A percentile compares a stretch with the other conserved stretches of the same genome.
Evolutionary conservation across 129 eudicot genomes (phyloP).

Genomic region (Ambrosia artemisiifolia): DNA sequence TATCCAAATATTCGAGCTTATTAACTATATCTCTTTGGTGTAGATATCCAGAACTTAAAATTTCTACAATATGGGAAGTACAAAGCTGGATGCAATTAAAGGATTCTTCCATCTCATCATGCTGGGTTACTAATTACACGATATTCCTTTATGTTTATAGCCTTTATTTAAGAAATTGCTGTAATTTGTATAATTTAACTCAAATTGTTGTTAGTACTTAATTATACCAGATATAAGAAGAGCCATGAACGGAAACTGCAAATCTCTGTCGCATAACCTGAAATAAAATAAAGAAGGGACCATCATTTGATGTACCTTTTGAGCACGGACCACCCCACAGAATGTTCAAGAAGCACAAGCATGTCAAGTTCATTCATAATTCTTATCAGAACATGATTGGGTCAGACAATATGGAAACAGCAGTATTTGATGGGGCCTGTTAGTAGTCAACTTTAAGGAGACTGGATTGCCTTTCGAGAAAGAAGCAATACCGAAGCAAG

Average conservation of each 20-base stretch:
- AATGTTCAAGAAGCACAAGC: constrained; percentile 30
- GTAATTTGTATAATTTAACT: constrained; percentile 1
- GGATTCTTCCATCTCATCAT: not conserved
- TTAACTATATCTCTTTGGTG: constrained; percentile 5
- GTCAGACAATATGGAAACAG: constrained; percentile 22
- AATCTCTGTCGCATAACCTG: constrained; percentile 62
- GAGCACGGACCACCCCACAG: constrained; percentile 3
- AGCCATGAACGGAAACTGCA: constrained; percentile 89
- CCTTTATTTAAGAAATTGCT: not conserved
- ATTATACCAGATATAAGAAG: constrained; percentile 83
- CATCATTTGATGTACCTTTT: constrained; percentile 14
- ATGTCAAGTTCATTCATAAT: constrained; percentile 21
- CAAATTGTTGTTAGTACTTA: constrained; percentile 1
- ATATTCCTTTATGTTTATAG: constrained; percentile 7
- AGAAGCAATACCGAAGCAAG: constrained; percentile 14
- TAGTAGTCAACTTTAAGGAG: constrained; percentile 11
- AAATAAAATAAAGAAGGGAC: not conserved
- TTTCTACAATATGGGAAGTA: not conserved
- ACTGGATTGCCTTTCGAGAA: constrained; percentile 23
- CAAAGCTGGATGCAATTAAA: not conserved
- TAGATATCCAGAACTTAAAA: not conserved
- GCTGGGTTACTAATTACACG: not conserved
- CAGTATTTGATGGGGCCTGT: constrained; percentile 25
- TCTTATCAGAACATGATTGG: constrained; percentile 15
- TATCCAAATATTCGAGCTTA: constrained; percentile 3